Evolutionary conservation across 1,284 basidiomycete genomes (phyloP).

Genomic region (Tilletiopsis washingtonensis): DNA sequence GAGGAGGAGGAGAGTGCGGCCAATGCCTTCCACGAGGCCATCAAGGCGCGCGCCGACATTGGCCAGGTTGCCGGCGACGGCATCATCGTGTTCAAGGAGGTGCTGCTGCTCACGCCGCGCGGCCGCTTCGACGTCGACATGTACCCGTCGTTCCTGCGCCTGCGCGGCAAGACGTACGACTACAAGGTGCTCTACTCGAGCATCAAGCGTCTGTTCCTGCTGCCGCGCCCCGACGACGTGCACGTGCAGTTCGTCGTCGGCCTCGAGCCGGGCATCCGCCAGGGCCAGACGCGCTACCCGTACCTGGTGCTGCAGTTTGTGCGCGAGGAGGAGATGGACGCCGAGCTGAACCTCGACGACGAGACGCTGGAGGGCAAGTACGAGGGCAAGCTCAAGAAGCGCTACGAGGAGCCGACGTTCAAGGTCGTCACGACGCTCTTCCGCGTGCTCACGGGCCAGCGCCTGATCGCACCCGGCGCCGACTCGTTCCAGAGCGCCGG

Average conservation of each 20-base stretch:
- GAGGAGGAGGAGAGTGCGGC: conserved; percentile 66
- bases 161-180: conserved; percentile 97
- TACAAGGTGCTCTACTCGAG: conserved; percentile 92
- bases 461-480: conserved; percentile 61
- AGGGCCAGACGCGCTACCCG: conserved; percentile 96
- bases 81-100: conserved; percentile 90
- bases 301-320: conserved; percentile 97
- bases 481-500: conserved; percentile 36
- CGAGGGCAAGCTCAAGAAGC: conserved; percentile 74
- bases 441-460: conserved; percentile 80
- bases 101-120: conserved; percentile 86
- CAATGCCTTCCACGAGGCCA: conserved; percentile 88
- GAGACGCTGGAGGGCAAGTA: conserved; percentile 51
- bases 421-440: conserved; percentile 92
- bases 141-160: conserved; percentile 84
- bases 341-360: conserved; percentile 85
- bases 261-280: conserved; percentile 74
- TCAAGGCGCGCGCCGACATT: conserved; percentile 95
- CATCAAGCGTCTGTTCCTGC: conserved; percentile 81
- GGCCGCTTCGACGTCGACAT: conserved; percentile 97
- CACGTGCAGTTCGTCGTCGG: conserved; percentile 74
- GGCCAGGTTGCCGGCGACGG: conserved; percentile 85
- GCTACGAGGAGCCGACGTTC: conserved; percentile 86
- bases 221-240: conserved; percentile 87
- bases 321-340: conserved; percentile 91